Evolutionary conservation across 2,329 filamentous ascomycete genomes (phyloP), one percentile per base, ranked within the genome.

Genomic region (Colletotrichum tropicale): DNA sequence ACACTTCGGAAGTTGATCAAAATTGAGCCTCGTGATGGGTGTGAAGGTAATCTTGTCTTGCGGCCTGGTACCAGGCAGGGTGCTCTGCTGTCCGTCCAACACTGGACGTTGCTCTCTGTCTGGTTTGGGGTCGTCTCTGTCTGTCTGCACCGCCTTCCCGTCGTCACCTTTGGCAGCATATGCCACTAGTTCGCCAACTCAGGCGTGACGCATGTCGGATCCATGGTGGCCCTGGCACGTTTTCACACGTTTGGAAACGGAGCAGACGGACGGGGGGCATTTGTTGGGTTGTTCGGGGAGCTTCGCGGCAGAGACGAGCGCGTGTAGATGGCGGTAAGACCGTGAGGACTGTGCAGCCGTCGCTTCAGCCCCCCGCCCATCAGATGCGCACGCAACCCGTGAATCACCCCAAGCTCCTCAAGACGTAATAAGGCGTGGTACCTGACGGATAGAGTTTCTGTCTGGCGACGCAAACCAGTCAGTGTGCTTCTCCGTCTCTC

Each of bases 1-100:
- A 32, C 73, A 68, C 56, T 74, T 56, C 32, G 30, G 30, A 66
- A 75, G 55, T 62, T 72, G 69, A 48, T 64, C 62, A 68, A 75
- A 68, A 43, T 75, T 68, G 62, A 56, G 62, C 56, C 69, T 75
- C 62, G 68, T 70, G 28, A 66, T 43, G 55, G 62, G 55, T 61
- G 55, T 66, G 24, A 70, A 65, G 58, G 60, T 56, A 74, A 70
- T 70, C 58, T 67, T 71, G 55, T 70, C 48, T 67, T 62, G 55
- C 68, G 55, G 24, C 61, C 61, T 43, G 56, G 32, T 34, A 34
- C 38, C 8, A 6, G 38, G 56, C 56, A 56, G 43, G 38, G 69
- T 70, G 43, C 36, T 38, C 36, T 38, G 36, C 18, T 52, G 43
- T 52, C 43, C n/a, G n/a, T 52, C 43, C 43, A 52, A 52, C 43